Conservation (phyloP, 2,329 filamentous ascomycete genomes). For the Ascochyta koolunga region DNA sequence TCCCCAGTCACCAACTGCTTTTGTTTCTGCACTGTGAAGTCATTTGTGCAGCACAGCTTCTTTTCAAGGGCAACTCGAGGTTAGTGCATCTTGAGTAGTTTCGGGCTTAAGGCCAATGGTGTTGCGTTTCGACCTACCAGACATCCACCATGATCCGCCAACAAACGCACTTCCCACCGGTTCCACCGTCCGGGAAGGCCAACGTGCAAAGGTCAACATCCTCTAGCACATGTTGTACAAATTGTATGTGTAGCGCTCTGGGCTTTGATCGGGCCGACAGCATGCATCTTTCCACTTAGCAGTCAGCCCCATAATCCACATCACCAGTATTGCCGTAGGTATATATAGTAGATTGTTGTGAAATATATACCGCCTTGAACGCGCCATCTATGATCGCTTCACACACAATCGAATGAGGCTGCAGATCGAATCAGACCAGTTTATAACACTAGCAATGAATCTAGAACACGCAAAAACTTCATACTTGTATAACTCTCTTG, state of each 20-base stretch:
- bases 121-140: not conserved
- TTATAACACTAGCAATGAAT: not conserved
- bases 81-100: not conserved
- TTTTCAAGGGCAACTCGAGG: not conserved
- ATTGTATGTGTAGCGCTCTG: not conserved
- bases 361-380: not conserved
- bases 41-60: not conserved
- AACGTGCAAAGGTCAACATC: not conserved
- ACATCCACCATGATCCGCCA: no score
- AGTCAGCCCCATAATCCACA: not conserved
- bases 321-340: not conserved
- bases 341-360: not conserved
- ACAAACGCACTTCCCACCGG: no score
- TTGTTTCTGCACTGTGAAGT: not conserved
- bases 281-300: not conserved
- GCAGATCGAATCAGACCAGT: not conserved
- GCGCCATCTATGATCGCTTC: not conserved
- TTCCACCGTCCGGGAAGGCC: no score
- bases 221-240: not conserved
- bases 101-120: not conserved
- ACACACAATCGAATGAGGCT: no score
- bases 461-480: not conserved
- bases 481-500: not conserved
- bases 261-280: constrained; percentile 4
- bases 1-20: not conserved